These are phyloP conservation scores for Gossypium turneri DNA, from an alignment of 345 rosid species.

Conservation along the genomic window DNA sequence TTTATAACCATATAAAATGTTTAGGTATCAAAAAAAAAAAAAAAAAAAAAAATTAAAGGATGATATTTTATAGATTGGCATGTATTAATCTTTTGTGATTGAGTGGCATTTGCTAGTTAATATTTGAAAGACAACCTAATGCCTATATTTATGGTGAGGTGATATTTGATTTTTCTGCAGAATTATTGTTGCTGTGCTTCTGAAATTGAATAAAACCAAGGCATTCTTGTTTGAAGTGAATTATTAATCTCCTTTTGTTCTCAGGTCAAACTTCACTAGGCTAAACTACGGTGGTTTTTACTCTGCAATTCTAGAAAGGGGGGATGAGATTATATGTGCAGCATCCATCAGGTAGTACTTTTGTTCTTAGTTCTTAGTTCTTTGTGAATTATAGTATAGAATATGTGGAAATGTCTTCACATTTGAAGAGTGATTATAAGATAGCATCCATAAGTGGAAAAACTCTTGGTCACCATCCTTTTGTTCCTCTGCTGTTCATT, in stretches of 20 bases:
- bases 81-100: background rate
- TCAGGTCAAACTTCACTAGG: slow-evolving; percentile 86
- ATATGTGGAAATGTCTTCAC: background rate
- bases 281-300: slow-evolving; percentile 68
- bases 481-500: background rate
- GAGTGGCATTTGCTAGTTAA: background rate
- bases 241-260: slow-evolving; percentile 11
- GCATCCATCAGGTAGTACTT: slow-evolving; percentile 80
- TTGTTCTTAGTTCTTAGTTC: background rate
- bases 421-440: background rate
- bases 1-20: background rate
- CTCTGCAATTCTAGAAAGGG: slow-evolving; percentile 76
- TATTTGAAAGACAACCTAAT: background rate
- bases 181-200: background rate
- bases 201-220: slow-evolving; percentile 5
- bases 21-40: too few relatives aligned
- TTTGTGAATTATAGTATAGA: background rate
- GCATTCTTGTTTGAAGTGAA: slow-evolving; percentile 1
- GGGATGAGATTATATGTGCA: slow-evolving; percentile 75
- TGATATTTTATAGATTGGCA: background rate
- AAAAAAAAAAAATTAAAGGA: background rate
- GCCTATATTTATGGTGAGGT: background rate
- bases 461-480: background rate
- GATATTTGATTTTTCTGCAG: background rate
- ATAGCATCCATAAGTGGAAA: background rate